Conservation (phyloP, 139 green algal species). For the Chlorella vulgaris region DNA sequence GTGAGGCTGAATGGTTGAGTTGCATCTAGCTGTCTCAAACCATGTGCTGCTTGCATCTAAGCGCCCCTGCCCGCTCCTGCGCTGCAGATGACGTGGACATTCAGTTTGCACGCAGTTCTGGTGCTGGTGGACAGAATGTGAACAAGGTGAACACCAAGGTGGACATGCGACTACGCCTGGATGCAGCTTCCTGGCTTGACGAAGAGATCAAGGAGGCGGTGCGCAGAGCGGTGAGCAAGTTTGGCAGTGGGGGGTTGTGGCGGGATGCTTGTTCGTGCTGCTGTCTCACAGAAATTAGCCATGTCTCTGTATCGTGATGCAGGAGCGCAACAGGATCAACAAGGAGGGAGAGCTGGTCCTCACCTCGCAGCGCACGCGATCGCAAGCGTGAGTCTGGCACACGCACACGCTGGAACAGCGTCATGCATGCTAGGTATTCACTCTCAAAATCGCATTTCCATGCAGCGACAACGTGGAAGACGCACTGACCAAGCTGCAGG, state of each 20-base stretch:
- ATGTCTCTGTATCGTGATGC: background rate
- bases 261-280: background rate
- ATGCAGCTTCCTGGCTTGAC: constrained; percentile 75
- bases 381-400: constrained; percentile 74
- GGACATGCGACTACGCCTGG: constrained; percentile 90
- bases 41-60: too few relatives aligned
- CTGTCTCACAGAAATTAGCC: background rate
- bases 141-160: constrained; percentile 93
- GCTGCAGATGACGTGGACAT: constrained; percentile 90
- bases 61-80: too few relatives aligned
- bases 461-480: constrained; percentile 91
- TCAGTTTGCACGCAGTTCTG: constrained; percentile 84
- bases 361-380: constrained; percentile 81
- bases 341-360: constrained; percentile 92
- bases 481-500: constrained; percentile 88
- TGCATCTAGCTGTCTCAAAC: too few relatives aligned
- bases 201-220: constrained; percentile 80
- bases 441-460: too few relatives aligned
- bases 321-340: constrained; percentile 95
- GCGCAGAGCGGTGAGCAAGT: constrained; percentile 51
- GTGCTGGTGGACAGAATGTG: constrained; percentile 64
- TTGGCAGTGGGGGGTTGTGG: background rate
- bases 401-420: background rate
- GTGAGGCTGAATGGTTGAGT: too few relatives aligned
- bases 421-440: too few relatives aligned